A percentile compares a stretch with the other conserved stretches of the same genome.
These are phyloP conservation scores for Melanogaster broomeanus DNA, from an alignment of 768 basidiomycete species.

Conservation along the genomic window DNA sequence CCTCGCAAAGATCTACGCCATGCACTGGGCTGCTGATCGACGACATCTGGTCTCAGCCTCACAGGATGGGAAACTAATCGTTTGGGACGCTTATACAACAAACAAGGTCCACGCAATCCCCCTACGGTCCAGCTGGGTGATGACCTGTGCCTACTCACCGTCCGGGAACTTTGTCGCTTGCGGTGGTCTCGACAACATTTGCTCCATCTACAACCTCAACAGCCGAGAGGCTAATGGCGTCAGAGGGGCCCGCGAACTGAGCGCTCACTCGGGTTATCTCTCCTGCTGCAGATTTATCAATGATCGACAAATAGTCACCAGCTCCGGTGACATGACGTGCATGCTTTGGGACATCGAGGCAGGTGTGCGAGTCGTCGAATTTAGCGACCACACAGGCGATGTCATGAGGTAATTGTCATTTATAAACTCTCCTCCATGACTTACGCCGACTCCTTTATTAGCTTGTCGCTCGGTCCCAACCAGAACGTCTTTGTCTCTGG, in stretches of 20 bases:
- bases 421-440: constrained; percentile 4
- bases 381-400: constrained; percentile 98
- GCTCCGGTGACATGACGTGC: constrained; percentile 99
- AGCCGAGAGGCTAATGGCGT: constrained; percentile 71
- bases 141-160: constrained; percentile 99
- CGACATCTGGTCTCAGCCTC: constrained; percentile 99
- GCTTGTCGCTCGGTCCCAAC: constrained; percentile 91
- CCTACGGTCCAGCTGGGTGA: constrained; percentile 97
- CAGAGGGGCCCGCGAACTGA: constrained; percentile 91
- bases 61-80: constrained; percentile 98
- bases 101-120: constrained; percentile 99
- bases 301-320: constrained; percentile 97
- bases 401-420: constrained; percentile 86
- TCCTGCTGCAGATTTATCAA: constrained; percentile 99
- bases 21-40: constrained; percentile 99
- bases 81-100: constrained; percentile 99
- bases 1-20: constrained; percentile 99
- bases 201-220: constrained; percentile 95
- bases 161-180: constrained; percentile 98
- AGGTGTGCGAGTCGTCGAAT: constrained; percentile 96
- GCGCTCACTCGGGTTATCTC: constrained; percentile 97
- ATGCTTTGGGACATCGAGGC: constrained; percentile 99
- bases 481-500: constrained; percentile 98
- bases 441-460: constrained; percentile 34
- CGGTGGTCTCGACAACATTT: constrained; percentile 98